Base-by-base conservation (phyloP, 805 yeast species). In the Candida corydali region DNA sequence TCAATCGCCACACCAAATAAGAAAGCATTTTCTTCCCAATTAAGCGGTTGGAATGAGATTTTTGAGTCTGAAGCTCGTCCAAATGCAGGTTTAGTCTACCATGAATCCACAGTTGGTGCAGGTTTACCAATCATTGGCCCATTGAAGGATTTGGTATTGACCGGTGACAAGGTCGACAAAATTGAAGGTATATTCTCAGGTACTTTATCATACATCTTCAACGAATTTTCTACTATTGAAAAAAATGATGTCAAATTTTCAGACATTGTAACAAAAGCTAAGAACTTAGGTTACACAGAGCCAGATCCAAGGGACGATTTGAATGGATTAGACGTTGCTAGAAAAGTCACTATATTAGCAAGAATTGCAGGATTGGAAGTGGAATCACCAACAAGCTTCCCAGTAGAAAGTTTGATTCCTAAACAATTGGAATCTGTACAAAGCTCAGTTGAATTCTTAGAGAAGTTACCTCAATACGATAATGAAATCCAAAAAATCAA, bases 231-330 rank as follows among this genome's bases (percentile, higher is more conserved):
- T 28, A 77, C 94, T 32, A 64, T 79, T 37, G 70, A 69, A 42
- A 68, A 74, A 32, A 55, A 65, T 31, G 70, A 75, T 34, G 74
- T 78, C 42, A 85, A 83, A 57, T 93, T 89, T 61, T 87, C 97
- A 17, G 95, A 88, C 38, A 81, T 93, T 34, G 98, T 93, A 40
- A 71, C 75, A 45, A 79, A 80, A 32, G 98, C 99, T 36, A 91
- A 91, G 66, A 65, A 80, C 36, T 71, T 87, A 47, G 99, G 99
- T 35, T 93, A 87, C 75, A 91, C 97, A 28, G 98, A 93, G 67
- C 99, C 99, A 34, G 99, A 93, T 62, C 98, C 99, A 63, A 82
- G 99, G 67, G 99, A 93, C 61, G 99, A 93, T 59, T 77, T 93
- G 63, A 93, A 91, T 62, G 99, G 99, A 37, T 75, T 93, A 59